Percentiles rank a stretch among this genome's conserved stretches.
phyloP scores from a whole-genome alignment of 257 asterid genomes.

The Nicotiana sylvestris region DNA sequence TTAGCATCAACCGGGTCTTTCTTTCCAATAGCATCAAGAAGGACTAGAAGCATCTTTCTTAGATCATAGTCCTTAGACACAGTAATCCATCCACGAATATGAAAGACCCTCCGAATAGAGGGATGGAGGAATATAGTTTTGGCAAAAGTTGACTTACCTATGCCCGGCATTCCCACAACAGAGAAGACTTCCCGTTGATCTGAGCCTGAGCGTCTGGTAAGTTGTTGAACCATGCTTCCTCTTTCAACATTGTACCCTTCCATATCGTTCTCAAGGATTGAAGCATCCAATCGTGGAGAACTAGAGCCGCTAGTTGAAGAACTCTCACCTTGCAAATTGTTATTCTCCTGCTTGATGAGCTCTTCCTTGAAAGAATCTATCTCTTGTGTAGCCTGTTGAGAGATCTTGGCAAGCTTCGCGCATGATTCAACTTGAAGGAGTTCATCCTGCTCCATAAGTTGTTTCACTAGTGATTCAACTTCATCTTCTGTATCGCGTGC shows the following conservation, averaged over 20 bases:
- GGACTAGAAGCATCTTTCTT: neutral
- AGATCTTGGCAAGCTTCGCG: neutral
- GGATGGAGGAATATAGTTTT: too few species aligned
- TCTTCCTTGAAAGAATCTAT: neutral
- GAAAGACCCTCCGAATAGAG: too few species aligned
- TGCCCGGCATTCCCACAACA: neutral
- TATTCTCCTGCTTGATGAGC: neutral
- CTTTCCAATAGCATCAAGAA: neutral
- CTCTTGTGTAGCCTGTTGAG: neutral
- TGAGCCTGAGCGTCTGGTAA: neutral
- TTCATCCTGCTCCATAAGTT: too few species aligned
- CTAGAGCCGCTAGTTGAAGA: neutral
- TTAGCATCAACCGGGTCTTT: rapidly evolving
- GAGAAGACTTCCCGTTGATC: neutral
- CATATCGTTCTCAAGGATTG: neutral
- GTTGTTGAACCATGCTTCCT: neutral
- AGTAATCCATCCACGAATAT: too few species aligned
- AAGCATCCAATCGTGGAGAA: neutral
- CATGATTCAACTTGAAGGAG: too few species aligned
- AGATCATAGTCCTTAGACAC: too few species aligned
- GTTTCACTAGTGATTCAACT: too few species aligned
- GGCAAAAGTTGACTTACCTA: too few species aligned
- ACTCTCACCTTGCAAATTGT: neutral
- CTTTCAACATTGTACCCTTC: neutral
- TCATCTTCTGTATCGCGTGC: too few species aligned